Evolutionary conservation across 306 rosid genomes (phyloP).

Genomic region (Vicia faba): DNA sequence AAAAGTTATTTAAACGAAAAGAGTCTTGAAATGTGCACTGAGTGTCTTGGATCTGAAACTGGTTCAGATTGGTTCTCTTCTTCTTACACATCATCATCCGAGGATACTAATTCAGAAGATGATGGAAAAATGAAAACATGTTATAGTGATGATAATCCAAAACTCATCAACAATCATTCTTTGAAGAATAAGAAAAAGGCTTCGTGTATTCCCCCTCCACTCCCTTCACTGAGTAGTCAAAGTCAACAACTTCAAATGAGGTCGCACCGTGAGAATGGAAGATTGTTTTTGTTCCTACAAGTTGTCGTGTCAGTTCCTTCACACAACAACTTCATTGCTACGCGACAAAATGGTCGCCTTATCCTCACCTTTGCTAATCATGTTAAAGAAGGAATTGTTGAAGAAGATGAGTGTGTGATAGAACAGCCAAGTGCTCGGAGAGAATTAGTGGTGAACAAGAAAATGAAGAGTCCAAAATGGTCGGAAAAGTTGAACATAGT

Average conservation of each 20-base stretch:
- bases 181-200: too few species aligned
- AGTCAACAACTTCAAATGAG: constrained; percentile 42
- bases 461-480: constrained; percentile 48
- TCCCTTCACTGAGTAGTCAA: not conserved
- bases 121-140: too few species aligned
- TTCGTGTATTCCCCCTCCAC: too few species aligned
- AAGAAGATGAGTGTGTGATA: constrained; percentile 20
- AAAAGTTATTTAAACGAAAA: too few species aligned
- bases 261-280: constrained; percentile 64
- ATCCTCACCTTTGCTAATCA: constrained; percentile 51
- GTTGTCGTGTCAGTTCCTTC: constrained; percentile 59
- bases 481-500: constrained; percentile 46
- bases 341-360: constrained; percentile 70
- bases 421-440: constrained; percentile 8
- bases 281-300: constrained; percentile 62
- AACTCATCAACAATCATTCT: too few species aligned
- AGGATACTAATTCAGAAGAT: too few species aligned
- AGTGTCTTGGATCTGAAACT: too few species aligned
- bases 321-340: constrained; percentile 46
- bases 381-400: not conserved
- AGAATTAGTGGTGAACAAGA: constrained; percentile 53
- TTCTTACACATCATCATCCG: too few species aligned
- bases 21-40: too few species aligned
- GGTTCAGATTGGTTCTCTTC: too few species aligned
- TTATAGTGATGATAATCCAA: too few species aligned